Base-by-base conservation (phyloP, 441 rosid genomes). In the Iberis amara region DNA sequence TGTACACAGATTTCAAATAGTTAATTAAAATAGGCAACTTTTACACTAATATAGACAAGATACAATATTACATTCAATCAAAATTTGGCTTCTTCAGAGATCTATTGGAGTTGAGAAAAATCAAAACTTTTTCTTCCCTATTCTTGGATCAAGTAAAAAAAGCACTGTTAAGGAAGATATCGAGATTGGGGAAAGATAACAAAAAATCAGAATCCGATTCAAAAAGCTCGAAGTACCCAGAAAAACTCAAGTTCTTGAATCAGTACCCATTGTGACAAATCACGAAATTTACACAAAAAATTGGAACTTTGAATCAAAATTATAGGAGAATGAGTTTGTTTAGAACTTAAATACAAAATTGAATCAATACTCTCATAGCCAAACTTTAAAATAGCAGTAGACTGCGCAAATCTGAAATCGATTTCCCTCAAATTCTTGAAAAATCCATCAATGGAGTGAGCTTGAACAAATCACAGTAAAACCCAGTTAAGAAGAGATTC, bases 91-190 rank as follows among this genome's bases (percentile, higher is more conserved):
- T 21, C 36, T 52, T 14, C 18, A 8, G 23, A 31, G 18, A 3
- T 33, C 9, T 3, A 52, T 36, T 5, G 21, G 43, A 51, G 21
- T 15, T 15, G 5, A 38, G 14, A 4, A 39, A 39, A 39, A 2
- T 55, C n/a, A 30, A 48, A 48, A 30, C 33, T 58, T 58, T 47
- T 13, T 6, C 47, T 37, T 1, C 3, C 30, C 14, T 24, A 47
- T 53, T 59, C 61, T 59, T 59, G 61, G 70, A 66, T 59, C 65
- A 53, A 6, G 12, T 39, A 26, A 51, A 40, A 59, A 15, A 45
- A 26, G 18, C 8, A 46, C 11, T 39, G 27, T 15, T 59, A 41
- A 39, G 38, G 39, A 57, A 36, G 21, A 8, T 37, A 24, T 39
- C 46, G 30, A 26, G 39, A 18, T 18, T 18, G 21, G 21, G 21